Percentiles rank a stretch among this genome's conserved stretches.
These are phyloP conservation scores for Holtermanniella nyarrowii DNA, from an alignment of 768 basidiomycete species.

Conservation along the genomic window DNA sequence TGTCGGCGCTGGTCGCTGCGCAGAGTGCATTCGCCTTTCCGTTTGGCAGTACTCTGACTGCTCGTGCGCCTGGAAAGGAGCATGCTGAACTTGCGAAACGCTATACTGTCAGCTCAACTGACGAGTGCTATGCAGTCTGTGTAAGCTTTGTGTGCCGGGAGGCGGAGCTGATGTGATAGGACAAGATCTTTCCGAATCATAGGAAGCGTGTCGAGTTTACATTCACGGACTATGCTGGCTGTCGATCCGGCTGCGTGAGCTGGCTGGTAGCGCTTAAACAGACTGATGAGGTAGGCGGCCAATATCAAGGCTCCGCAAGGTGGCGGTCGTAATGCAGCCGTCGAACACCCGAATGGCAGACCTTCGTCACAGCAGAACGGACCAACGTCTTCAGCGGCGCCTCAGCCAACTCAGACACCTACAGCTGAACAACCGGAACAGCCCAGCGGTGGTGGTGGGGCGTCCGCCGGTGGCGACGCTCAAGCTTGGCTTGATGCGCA, in stretches of 20 bases:
- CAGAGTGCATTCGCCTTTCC: background rate
- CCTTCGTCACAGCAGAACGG: no score
- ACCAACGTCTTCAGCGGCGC: no score
- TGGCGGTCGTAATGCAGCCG: background rate
- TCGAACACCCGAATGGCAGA: no score
- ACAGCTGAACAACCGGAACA: no score
- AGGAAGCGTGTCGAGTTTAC: background rate
- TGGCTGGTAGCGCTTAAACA: no score
- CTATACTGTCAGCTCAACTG: background rate
- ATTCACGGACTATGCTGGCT: background rate
- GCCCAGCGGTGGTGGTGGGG: no score
- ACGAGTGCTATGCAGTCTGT: background rate
- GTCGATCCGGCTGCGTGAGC: background rate
- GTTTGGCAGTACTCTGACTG: background rate
- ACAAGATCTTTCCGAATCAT: background rate
- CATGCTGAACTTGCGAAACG: background rate
- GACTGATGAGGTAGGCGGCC: no score
- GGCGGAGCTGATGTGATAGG: background rate
- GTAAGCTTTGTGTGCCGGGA: background rate
- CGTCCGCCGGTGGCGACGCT: no score
- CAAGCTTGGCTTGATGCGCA: background rate
- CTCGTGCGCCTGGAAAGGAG: background rate
- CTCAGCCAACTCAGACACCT: no score
- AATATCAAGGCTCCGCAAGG: no score
- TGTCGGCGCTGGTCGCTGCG: background rate